Evolutionary conservation across 345 rosid genomes (phyloP), one percentile per base, ranked within the genome.

Genomic region (Eucalyptus decipiens): DNA sequence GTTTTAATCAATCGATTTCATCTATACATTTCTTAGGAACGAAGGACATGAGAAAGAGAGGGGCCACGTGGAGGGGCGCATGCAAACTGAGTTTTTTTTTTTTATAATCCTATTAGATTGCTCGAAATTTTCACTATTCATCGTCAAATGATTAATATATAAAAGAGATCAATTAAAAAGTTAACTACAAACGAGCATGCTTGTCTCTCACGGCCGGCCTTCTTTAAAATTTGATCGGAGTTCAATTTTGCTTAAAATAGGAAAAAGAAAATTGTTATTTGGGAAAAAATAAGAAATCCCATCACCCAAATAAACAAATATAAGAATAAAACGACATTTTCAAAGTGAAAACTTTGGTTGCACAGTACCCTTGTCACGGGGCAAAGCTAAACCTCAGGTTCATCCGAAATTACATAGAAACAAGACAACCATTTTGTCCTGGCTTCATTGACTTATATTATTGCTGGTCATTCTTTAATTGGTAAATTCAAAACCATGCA

Each of bases 11-110:
- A 50, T 26, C 37, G 6, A 19, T 24, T 49, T 88, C 6, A 14
- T 88, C 47, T n/a, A 37, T 11, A 5, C 16, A 86, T 89, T 62
- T 69, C 87, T 86, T 86, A 56, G 47, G 30, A 67, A 45, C 43
- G 67, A 89, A 60, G 80, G 86, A 54, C 50, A 12, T 28, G 69
- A 11, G 83, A 72, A 48, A 76, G 51, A 2, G 32, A 8, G 86
- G 17, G 80, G 90, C n/a, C 88, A 58, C 85, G 88, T 69, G 89
- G 43, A 49, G 17, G 58, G 42, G 52, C 16, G 80, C 89, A 88
- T 83, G 87, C 80, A 56, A 88, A 6, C 51, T 45, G 21, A 32
- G 52, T 28, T 67, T 54, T 47, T 18, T 3, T 3, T 47, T 52
- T 72, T 52, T 52, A 19, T 52, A 52, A 7, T 56, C 1, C 13